Evolutionary conservation across 2,329 filamentous ascomycete genomes (phyloP).

Genomic region (Aspergillus sclerotialis): DNA sequence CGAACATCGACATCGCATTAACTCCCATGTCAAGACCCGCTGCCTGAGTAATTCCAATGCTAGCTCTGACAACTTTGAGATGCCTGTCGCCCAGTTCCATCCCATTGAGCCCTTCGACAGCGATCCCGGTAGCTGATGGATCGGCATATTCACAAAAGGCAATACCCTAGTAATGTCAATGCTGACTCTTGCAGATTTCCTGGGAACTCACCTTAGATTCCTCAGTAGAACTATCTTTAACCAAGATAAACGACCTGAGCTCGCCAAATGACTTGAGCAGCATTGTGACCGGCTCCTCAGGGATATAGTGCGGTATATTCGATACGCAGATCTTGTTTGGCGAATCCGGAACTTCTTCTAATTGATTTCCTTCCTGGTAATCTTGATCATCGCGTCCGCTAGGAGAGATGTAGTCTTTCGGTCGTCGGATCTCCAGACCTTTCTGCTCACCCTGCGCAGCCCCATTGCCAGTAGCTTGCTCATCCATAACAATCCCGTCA

Average conservation of each 20-base stretch:
- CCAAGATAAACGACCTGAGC: slow-evolving; percentile 83
- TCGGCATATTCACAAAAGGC: slow-evolving; percentile 95
- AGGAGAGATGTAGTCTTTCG: slow-evolving; percentile 96
- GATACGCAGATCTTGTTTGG: slow-evolving; percentile 92
- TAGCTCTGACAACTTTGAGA: slow-evolving; percentile 80
- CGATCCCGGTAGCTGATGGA: slow-evolving; percentile 65
- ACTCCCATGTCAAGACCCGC: slow-evolving; percentile 90
- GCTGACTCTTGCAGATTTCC: too few species aligned
- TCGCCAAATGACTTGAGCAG: slow-evolving; percentile 86
- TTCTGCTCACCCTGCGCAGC: slow-evolving; percentile 49
- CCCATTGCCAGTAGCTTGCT: slow-evolving; percentile 53
- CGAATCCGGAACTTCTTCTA: slow-evolving; percentile 78
- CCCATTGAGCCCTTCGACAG: slow-evolving; percentile 82
- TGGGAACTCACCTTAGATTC: slow-evolving; percentile 69
- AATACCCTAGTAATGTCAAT: slow-evolving; percentile 78
- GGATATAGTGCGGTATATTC: slow-evolving; percentile 81
- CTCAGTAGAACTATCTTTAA: slow-evolving; percentile 77
- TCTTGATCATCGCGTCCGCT: slow-evolving; percentile 65
- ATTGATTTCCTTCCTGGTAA: slow-evolving; percentile 69
- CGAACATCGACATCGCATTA: slow-evolving; percentile 95
- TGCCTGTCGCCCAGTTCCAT: slow-evolving; percentile 87
- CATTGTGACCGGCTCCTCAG: slow-evolving; percentile 86
- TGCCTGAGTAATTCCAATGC: slow-evolving; percentile 89
- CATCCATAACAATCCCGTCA: slow-evolving; percentile 83
- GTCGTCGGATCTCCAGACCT: slow-evolving; percentile 68